phyloP scores from a whole-genome alignment of 495 filamentous ascomycete species.

The Talaromyces proteolyticus region DNA sequence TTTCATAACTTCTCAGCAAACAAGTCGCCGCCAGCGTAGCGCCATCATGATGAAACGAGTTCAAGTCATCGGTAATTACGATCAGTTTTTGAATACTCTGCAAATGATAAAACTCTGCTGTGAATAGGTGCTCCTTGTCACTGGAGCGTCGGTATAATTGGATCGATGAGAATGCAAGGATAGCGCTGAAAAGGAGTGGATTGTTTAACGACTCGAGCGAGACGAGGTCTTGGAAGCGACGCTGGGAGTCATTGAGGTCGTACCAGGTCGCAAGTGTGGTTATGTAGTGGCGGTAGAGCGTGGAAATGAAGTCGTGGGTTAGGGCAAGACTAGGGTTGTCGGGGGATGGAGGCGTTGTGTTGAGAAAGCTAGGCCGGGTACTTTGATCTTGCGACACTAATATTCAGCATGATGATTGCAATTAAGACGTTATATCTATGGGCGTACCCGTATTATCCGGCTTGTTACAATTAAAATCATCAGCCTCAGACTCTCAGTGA shows the following conservation, averaged over 20 bases:
- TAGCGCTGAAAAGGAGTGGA: slow-evolving; percentile 26
- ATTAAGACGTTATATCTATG: no score
- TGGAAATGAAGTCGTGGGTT: slow-evolving; percentile 13
- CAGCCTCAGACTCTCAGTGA: no score
- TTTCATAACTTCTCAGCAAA: slow-evolving; percentile 31
- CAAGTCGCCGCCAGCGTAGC: slow-evolving; percentile 28
- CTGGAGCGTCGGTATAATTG: slow-evolving; percentile 9
- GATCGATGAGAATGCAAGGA: slow-evolving; percentile 26
- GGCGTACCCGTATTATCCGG: no score
- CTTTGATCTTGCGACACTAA: background rate
- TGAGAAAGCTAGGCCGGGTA: background rate
- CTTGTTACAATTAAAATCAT: no score
- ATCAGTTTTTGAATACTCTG: slow-evolving; percentile 14
- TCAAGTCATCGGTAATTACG: slow-evolving; percentile 7
- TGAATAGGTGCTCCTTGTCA: slow-evolving; percentile 1
- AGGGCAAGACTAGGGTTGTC: slow-evolving; percentile 15
- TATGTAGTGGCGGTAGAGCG: slow-evolving; percentile 25
- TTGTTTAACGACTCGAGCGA: slow-evolving; percentile 19
- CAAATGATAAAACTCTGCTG: slow-evolving; percentile 17
- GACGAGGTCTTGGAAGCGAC: slow-evolving; percentile 21
- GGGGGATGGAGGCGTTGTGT: background rate
- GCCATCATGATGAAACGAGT: slow-evolving; percentile 13
- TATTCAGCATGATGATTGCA: no score
- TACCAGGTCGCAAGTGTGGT: slow-evolving; percentile 26
- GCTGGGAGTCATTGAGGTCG: slow-evolving; percentile 25